Evolutionary conservation across 1,284 basidiomycete genomes (phyloP), one percentile per base, ranked within the genome.

Genomic region (Sparassis latifolia): DNA sequence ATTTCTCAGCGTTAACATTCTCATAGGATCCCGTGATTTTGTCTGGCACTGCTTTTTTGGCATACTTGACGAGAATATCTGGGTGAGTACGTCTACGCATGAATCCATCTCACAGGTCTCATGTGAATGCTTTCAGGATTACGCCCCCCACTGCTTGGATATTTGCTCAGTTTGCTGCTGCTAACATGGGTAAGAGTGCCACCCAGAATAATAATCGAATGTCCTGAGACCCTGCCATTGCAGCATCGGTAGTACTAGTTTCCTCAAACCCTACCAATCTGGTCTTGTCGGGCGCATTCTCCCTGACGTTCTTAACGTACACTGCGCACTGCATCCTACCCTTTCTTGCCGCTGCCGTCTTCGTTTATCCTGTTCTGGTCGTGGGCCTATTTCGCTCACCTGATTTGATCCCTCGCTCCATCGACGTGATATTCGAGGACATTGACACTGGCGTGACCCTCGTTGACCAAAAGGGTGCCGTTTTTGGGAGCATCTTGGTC

Each of bases 41-140:
- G 20, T 87, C 82, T 20, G 88, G 91, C 1, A 96, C 92, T 0
- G 86, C 85, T 0, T 96, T 96, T 66, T 69, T 96, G 42, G 85
- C 86, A 5, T 94, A 95, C 63, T 89, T 92, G 56, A 92, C 90
- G 0, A 69, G 79, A n/a, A 82, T 84, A 2, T 80, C 85, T 4
- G 75, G 72, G 61, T 77, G 79, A 33, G 62, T 76, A 37, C 68
- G 72, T 2, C 64, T 77, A 76, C 62, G 27, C 39, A 80, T 43
- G 78, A 79, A 50, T 72, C 77, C 27, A 32, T 44, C 27, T 12
- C 30, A 49, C 42, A 45, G 42, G 28, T 33, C 27, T 49, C 9
- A 41, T 32, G 12, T 35, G 4, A 33, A n/a, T 28, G 33, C 29
- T 20, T 37, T 0, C 42, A 71, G 76, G 0, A 80, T 86, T 52